These are phyloP conservation scores for Leishmania arabica DNA, from an alignment of 208 protist genomes.

Conservation along the genomic window DNA sequence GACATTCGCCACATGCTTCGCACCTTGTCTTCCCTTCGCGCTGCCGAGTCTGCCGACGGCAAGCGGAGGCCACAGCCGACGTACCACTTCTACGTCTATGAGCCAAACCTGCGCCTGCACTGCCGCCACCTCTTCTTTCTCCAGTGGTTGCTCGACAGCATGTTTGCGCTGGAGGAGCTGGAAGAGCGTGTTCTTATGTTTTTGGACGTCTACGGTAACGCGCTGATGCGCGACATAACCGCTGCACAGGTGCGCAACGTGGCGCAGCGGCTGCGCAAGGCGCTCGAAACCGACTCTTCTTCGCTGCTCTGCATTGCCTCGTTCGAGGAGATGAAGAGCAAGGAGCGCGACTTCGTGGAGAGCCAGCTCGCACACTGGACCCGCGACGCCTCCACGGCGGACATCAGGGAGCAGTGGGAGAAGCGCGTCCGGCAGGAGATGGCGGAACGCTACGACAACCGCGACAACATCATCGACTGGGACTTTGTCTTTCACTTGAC, in stretches of 20 bases:
- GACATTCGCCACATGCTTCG: slow-evolving; percentile 89
- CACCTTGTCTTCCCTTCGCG: slow-evolving; percentile 68
- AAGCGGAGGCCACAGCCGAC: background rate
- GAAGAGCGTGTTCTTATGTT: slow-evolving; percentile 93
- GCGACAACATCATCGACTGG: slow-evolving; percentile 94
- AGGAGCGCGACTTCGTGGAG: slow-evolving; percentile 89
- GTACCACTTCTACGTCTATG: slow-evolving; percentile 90
- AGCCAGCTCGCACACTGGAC: slow-evolving; percentile 81
- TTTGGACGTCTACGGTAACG: slow-evolving; percentile 87
- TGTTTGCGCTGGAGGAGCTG: slow-evolving; percentile 82
- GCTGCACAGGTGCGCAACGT: slow-evolving; percentile 75
- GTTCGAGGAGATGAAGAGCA: slow-evolving; percentile 85
- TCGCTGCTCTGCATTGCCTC: slow-evolving; percentile 42
- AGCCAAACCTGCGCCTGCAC: slow-evolving; percentile 86
- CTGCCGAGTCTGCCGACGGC: slow-evolving; percentile 19
- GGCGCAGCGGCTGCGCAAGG: slow-evolving; percentile 56
- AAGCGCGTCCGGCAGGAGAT: slow-evolving; percentile 84
- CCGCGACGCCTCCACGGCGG: slow-evolving; percentile 49
- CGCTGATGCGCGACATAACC: slow-evolving; percentile 73
- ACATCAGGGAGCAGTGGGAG: slow-evolving; percentile 67
- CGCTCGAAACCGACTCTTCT: slow-evolving; percentile 36
- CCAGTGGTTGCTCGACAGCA: slow-evolving; percentile 91
- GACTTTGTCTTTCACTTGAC: slow-evolving; percentile 88
- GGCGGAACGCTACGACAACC: slow-evolving; percentile 92
- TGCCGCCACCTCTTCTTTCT: slow-evolving; percentile 91